phyloP scores from a whole-genome alignment of 495 filamentous ascomycete species.

The Neurospora sp. region DNA sequence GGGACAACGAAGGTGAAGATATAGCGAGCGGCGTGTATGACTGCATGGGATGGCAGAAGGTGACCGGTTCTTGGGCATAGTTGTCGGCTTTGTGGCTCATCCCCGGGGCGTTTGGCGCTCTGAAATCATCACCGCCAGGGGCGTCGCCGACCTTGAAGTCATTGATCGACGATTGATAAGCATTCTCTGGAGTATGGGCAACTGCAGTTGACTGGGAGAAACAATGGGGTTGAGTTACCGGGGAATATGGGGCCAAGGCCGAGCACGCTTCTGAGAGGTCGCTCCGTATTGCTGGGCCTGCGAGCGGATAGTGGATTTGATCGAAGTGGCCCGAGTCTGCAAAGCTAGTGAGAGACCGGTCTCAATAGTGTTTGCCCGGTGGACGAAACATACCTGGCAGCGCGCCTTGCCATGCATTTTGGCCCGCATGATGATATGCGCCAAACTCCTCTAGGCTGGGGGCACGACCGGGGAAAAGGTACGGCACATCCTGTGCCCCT shows the following conservation, averaged over 20 bases:
- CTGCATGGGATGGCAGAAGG: not conserved
- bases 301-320: not conserved
- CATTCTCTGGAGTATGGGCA: not conserved
- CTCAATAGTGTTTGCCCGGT: not conserved
- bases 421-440: not conserved
- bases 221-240: not conserved
- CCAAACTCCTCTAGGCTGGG: not conserved
- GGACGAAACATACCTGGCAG: not conserved
- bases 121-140: not conserved
- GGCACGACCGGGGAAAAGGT: not conserved
- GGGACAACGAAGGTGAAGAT: not conserved
- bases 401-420: not conserved
- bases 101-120: not conserved
- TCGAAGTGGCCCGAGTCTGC: not conserved
- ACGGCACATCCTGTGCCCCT: not conserved
- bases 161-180: not conserved
- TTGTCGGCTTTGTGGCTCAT: not conserved
- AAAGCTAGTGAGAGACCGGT: not conserved
- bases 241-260: not conserved
- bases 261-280: not conserved
- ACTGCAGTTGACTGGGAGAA: not conserved
- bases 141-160: not conserved
- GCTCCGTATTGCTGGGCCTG: not conserved
- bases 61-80: not conserved
- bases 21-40: not conserved